These are phyloP conservation scores for Dendrobium chrysotoxum DNA, from an alignment of 106 monocot species.

Conservation along the genomic window DNA sequence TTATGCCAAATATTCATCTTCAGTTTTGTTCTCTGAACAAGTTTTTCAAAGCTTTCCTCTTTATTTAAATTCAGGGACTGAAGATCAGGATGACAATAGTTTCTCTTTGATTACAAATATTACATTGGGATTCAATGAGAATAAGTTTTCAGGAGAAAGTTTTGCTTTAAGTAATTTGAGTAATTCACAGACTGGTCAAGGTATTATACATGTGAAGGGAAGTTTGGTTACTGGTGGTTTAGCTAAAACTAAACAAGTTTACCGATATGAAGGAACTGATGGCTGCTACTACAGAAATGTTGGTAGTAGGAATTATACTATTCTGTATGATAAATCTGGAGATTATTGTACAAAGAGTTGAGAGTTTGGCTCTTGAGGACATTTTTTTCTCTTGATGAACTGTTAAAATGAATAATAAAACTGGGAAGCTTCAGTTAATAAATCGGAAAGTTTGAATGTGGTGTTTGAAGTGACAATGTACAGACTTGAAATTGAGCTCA, in stretches of 20 bases:
- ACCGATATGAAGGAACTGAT: constrained; percentile 63
- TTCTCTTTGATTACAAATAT: constrained; percentile 39
- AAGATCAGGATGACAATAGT: constrained; percentile 25
- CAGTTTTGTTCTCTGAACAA: constrained; percentile 47
- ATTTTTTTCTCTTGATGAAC: too few species aligned
- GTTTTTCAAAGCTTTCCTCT: constrained; percentile 52
- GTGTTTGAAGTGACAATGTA: too few species aligned
- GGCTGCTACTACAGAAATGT: constrained; percentile 96
- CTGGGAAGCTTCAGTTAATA: too few species aligned
- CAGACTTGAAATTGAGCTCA: too few species aligned
- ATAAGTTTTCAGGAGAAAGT: constrained; percentile 39
- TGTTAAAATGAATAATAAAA: too few species aligned
- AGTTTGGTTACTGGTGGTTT: constrained; percentile 44
- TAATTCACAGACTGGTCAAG: constrained; percentile 56
- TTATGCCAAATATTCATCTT: constrained; percentile 32
- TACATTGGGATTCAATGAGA: constrained; percentile 54
- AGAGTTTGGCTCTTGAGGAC: neutral
- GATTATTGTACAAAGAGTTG: constrained; percentile 20
- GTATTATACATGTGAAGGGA: constrained; percentile 53
- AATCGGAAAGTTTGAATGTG: too few species aligned
- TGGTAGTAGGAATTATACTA: constrained; percentile 70
- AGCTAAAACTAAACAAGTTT: constrained; percentile 53
- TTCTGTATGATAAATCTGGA: constrained; percentile 54
- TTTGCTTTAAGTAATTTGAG: constrained; percentile 32
- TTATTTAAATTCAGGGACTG: constrained; percentile 30